Base-by-base conservation (phyloP, 2,329 filamentous ascomycete genomes). In the Fusarium mangiferae region DNA sequence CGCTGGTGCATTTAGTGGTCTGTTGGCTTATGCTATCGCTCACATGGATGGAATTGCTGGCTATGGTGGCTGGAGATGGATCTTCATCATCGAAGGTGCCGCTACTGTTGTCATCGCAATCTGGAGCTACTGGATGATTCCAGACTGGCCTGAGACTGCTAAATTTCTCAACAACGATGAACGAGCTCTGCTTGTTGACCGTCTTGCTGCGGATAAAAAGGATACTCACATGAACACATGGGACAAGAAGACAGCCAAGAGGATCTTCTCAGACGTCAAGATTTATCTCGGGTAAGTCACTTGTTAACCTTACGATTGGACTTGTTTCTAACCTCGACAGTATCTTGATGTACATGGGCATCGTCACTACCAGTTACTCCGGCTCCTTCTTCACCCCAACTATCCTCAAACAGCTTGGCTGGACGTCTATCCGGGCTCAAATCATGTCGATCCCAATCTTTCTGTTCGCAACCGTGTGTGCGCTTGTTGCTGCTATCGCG, bases 301-400 rank as follows among this genome's bases (percentile, higher is more conserved):
- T 1, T 3, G 24, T 17, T 3, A n/a, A 30, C 10, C 26, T n/a
- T 20, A 0, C 5, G 0, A n/a, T 3, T 30, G 5, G 4, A 17
- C 3, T 48, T 12, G 0, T 48, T 30, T 4, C 20, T 48, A n/a
- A 48, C 45, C 4, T 7, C 12, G 3, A 6, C 2, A 48, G 45
- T 17, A 48, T 48, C 45, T 12, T 48, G 14, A 48, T 48, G 45
- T 48, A 48, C 20, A 48, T 48, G 45, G 45, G 45, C 1, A 48
- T 48, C 3, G 45, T 48, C 6, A 48, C 45, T 8, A 48, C 45
- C 26, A 48, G 45, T 1, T 48, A 48, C 20, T 48, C 45, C 2
- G 45, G 45, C 14, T 48, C 45, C 20, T 48, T 48, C 3, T 48
- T 48, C 45, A 48, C 45, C 14, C 45, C 45, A 22, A 48, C 45